Base-by-base conservation (phyloP, 192 early-diverging fungal species). In the Backusella morwellensis region DNA sequence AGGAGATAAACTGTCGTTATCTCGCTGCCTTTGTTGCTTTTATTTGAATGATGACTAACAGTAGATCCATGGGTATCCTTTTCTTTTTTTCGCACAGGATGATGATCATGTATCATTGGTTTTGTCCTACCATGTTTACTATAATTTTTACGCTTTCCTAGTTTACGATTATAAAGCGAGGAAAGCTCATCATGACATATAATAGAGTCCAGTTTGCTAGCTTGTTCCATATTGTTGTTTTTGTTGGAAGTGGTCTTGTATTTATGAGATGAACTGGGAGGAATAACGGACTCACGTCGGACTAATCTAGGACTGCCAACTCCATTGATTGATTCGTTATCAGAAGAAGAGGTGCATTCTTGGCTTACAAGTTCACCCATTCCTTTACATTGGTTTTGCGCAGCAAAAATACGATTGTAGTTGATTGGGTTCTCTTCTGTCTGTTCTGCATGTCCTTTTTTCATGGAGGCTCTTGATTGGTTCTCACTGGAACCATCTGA, bases 401-500 rank as follows among this genome's bases (percentile, higher is more conserved):
- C 67, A 68, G 34, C 67, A 68, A 68, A 68, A 19, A 68, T 68
- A 8, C 67, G 67, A 17, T 68, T 68, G 67, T 68, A 68, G 35
- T 17, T 68, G 67, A 68, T 68, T 17, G 66, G 29, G 66, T 34
- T 68, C 19, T 68, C 66, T 35, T 68, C 35, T 68, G 34, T 19
- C 19, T 32, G 66, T 15, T 35, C 66, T 63, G 17, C 63, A 8
- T 34, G 26, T 68, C 29, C 66, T 68, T 34, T 19, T 5, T 19
- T 68, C 66, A 68, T 36, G 4, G 66, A 40, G n/a, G 68, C 15
- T 40, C 68, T 35, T 40, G 38, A 38, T 36, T 70, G 38, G 36
- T 35, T 35, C 38, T 70, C 38, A 23, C n/a, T 40, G 21, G 35
- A 40, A 12, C 35, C 38, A 23, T 38, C 35, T 40, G 17, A 38